Conservation (phyloP, 75 land plant species). For the Pinus tabuliformis region DNA sequence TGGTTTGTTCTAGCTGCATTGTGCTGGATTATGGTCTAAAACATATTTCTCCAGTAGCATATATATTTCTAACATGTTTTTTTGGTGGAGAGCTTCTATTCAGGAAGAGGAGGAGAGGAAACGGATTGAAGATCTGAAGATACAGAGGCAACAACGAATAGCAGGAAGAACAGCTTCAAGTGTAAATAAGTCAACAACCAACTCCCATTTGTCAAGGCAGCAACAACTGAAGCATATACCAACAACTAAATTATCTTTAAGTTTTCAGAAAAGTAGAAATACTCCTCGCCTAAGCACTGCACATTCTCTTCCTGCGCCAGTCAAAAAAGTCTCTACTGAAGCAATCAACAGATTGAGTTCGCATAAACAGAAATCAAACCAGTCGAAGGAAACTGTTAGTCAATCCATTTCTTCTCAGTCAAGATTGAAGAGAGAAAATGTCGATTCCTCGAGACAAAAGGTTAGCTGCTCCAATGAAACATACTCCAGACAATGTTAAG, state of each 20-base stretch:
- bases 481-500: neutral
- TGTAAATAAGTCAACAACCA: conserved; percentile 17
- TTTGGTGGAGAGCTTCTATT: conserved; percentile 1
- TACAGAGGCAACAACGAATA: conserved; percentile 73
- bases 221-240: neutral
- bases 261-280: neutral
- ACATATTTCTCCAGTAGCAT: neutral
- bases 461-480: conserved; percentile 3
- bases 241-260: neutral
- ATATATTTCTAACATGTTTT: conserved; percentile 3
- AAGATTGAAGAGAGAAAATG: neutral
- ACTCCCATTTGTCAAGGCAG: neutral
- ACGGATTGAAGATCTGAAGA: conserved; percentile 62
- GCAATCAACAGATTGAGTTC: conserved; percentile 13
- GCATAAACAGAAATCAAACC: neutral
- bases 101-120: conserved; percentile 85
- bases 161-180: conserved; percentile 46
- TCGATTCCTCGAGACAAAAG: neutral
- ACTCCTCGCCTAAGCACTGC: neutral
- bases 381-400: neutral
- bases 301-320: conserved; percentile 7
- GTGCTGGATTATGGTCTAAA: neutral
- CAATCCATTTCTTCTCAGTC: neutral
- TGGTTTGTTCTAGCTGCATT: neutral
- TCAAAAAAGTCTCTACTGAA: conserved; percentile 4